Evolutionary conservation across 2,329 filamentous ascomycete species (phyloP), one percentile per base, ranked within the genome.

Genomic region (Aspergillus niger): DNA sequence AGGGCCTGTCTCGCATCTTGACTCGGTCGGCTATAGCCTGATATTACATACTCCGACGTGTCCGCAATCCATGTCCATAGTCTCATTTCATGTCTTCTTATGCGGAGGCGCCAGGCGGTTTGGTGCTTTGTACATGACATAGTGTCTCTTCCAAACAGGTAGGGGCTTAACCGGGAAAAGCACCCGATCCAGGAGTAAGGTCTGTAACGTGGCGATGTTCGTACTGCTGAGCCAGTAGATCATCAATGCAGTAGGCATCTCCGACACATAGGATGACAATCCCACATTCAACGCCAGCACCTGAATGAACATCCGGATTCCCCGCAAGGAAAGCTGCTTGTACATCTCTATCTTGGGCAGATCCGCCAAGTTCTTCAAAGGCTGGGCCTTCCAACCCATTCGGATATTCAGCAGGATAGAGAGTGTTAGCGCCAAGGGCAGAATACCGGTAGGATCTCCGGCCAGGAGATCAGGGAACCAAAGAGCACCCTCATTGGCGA

Each of bases 391-490:
- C 71, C 72, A 76, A 6, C 74, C 74, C 17, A 28, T 44, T 13
- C 62, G 69, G 39, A 86, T 70, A 63, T 83, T 85, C 7, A 78
- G 63, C 15, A 86, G 70, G 59, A 86, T 81, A 4, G 80, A 74
- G 0, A 72, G 76, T 0, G 80, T 81, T 22, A 86, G 74, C 3
- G 81, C 59, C 43, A 80, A 75, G 0, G 85, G 83, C 1, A 87
- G 75, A 2, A 77, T 64, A 2, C 81, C 73, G 2, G 79, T 79
- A 0, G 84, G 78, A 65, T 89, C 86, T 8, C 83, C 74, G 0
- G 78, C 67, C 5, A 84, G 74, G 13, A 89, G 79, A 68, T 88
- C 79, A 1, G 81, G 79, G 58, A 87, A 87, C 86, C 86, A 89
- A 2, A 86, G 75, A 3, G 82, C 79, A n/a, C 86, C 86, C 73